Conservation (phyloP, 2,329 filamentous ascomycete species). For the Fusarium mundagurra region DNA sequence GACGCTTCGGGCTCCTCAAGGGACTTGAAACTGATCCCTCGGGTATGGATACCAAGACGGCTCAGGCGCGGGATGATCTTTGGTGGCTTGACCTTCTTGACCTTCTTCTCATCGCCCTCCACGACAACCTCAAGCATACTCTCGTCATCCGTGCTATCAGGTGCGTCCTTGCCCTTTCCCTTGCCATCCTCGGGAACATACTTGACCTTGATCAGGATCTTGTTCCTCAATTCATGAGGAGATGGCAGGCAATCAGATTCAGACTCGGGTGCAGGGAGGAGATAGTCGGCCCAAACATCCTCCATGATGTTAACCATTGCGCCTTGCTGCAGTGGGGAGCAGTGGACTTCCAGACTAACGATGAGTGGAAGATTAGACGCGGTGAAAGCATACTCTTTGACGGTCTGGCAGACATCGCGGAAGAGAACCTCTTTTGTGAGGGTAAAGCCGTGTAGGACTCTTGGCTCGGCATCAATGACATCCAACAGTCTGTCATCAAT, state of each 20-base stretch:
- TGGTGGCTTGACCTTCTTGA: slow-evolving; percentile 1
- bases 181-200: slow-evolving; percentile 16
- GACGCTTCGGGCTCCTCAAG: slow-evolving; percentile 49
- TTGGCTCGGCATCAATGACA: slow-evolving; percentile 54
- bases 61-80: slow-evolving; percentile 1
- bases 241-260: slow-evolving; percentile 64
- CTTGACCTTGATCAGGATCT: slow-evolving; percentile 87
- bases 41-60: slow-evolving; percentile 4
- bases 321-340: slow-evolving; percentile 81
- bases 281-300: slow-evolving; percentile 79
- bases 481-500: neutral
- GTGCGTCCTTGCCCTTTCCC: neutral
- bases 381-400: slow-evolving; percentile 80
- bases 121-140: neutral
- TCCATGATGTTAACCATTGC: slow-evolving; percentile 95
- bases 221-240: slow-evolving; percentile 76
- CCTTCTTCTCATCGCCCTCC: neutral
- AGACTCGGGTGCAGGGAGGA: slow-evolving; percentile 70
- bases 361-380: slow-evolving; percentile 83
- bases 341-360: slow-evolving; percentile 90
- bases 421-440: slow-evolving; percentile 85
- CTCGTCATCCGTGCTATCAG: neutral
- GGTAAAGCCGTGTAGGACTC: slow-evolving; percentile 84
- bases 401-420: slow-evolving; percentile 82
- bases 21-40: slow-evolving; percentile 10